Evolutionary conservation across 352 stramenopile genomes (phyloP).

Genomic region (Pythium scleroteichum): DNA sequence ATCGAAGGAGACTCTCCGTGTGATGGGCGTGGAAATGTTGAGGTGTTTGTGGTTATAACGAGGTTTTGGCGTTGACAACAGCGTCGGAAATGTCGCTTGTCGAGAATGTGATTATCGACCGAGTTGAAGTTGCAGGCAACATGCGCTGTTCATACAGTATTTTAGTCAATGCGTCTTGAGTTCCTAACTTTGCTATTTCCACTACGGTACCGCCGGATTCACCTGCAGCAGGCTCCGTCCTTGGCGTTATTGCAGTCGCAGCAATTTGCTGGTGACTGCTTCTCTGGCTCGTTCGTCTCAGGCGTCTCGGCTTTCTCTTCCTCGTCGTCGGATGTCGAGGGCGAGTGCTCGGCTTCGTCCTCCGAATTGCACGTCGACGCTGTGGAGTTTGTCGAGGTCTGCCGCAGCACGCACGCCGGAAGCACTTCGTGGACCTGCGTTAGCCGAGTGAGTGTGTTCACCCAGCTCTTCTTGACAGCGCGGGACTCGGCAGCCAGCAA

Average conservation of each 20-base stretch:
- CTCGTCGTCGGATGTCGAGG: slow-evolving; percentile 7
- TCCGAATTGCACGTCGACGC: slow-evolving; percentile 23
- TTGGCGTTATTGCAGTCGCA: neutral
- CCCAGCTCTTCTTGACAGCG: slow-evolving; percentile 55
- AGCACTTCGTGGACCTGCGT: slow-evolving; percentile 51
- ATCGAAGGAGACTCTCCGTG: too few relatives aligned
- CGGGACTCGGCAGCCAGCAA: slow-evolving; percentile 51
- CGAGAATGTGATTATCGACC: neutral
- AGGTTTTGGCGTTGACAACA: too few relatives aligned
- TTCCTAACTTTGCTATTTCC: neutral
- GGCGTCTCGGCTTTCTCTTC: slow-evolving; percentile 12
- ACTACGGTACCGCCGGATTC: too few relatives aligned
- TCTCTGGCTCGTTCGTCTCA: slow-evolving; percentile 3
- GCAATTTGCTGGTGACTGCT: neutral
- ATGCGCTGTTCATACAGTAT: too few relatives aligned
- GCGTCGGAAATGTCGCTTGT: neutral
- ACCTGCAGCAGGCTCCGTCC: neutral
- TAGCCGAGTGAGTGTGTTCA: slow-evolving; percentile 45
- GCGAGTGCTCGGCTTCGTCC: slow-evolving; percentile 18
- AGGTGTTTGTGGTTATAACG: too few relatives aligned
- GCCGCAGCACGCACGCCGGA: slow-evolving; percentile 12
- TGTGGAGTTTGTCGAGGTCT: slow-evolving; percentile 23
- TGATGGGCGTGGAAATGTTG: too few relatives aligned
- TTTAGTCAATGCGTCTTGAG: too few relatives aligned
- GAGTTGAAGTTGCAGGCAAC: slow-evolving; percentile 1